phyloP scores from a whole-genome alignment of 2,329 filamentous ascomycete species.

The Tolypocladium tropicale region DNA sequence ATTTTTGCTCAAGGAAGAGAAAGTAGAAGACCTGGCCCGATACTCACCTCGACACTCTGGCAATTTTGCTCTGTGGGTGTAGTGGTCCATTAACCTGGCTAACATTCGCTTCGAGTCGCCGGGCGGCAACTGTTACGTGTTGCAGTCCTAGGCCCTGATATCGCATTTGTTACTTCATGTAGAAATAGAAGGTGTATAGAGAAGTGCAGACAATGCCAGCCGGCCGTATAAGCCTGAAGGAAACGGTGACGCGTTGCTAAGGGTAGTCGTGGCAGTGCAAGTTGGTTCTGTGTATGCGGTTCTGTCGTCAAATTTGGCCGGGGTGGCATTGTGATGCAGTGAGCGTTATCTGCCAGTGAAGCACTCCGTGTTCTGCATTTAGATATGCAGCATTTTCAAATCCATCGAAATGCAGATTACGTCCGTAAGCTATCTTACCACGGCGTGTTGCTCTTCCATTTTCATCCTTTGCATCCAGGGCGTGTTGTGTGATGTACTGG shows the following conservation, averaged over 20 bases:
- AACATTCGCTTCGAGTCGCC: constrained; percentile 31
- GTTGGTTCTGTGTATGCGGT: too few species aligned
- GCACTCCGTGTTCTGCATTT: too few species aligned
- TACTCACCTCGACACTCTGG: constrained; percentile 61
- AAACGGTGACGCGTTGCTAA: background rate
- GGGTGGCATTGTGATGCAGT: background rate
- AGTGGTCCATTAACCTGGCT: constrained; percentile 62
- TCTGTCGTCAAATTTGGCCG: too few species aligned
- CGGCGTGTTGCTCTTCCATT: too few species aligned
- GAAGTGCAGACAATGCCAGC: background rate
- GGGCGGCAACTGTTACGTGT: background rate
- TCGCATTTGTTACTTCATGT: background rate
- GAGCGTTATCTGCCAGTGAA: too few species aligned
- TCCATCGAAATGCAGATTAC: too few species aligned
- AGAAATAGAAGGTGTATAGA: background rate
- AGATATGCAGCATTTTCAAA: too few species aligned
- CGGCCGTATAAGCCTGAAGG: too few species aligned
- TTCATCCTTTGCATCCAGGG: too few species aligned
- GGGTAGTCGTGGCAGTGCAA: too few species aligned
- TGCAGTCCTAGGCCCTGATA: background rate
- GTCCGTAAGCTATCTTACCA: too few species aligned
- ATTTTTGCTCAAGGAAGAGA: constrained; percentile 76
- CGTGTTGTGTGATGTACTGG: too few species aligned
- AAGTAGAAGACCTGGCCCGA: constrained; percentile 33
- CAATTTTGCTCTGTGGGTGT: constrained; percentile 41